Conservation (phyloP, 2,329 filamentous ascomycete species). For the Sclerotinia minor region DNA sequence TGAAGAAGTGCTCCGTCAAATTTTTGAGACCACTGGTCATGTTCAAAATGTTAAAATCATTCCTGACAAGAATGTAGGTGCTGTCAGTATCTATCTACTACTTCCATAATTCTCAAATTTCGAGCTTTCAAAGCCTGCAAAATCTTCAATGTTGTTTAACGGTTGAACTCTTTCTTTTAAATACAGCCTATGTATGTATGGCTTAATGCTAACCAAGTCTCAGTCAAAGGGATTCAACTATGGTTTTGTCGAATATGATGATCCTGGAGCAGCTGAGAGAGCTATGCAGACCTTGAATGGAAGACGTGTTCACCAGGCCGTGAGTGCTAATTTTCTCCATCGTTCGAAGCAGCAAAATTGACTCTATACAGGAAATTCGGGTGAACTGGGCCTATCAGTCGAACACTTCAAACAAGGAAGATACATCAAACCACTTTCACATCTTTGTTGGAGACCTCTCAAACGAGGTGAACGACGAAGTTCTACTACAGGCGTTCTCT, state of each 20-base stretch:
- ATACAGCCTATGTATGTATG: constrained; percentile 28
- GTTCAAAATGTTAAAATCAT: constrained; percentile 99
- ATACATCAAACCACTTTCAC: constrained; percentile 97
- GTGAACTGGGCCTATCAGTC: constrained; percentile 99
- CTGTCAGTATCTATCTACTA: constrained; percentile 43
- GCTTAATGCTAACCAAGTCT: constrained; percentile 44
- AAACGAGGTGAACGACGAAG: constrained; percentile 98
- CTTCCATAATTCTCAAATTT: constrained; percentile 31
- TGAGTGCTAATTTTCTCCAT: constrained; percentile 51
- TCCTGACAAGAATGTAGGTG: constrained; percentile 96
- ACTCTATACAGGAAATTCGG: constrained; percentile 75
- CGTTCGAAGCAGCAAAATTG: neutral
- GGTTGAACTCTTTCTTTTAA: constrained; percentile 27
- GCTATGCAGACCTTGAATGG: constrained; percentile 98
- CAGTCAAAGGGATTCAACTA: constrained; percentile 98
- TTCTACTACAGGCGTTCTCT: constrained; percentile 89
- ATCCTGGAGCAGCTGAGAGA: constrained; percentile 91
- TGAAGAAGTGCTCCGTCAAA: constrained; percentile 93
- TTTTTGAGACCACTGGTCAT: constrained; percentile 98
- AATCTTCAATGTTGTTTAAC: constrained; percentile 35
- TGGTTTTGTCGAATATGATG: constrained; percentile 98
- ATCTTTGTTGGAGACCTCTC: constrained; percentile 98
- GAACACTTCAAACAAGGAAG: constrained; percentile 90
- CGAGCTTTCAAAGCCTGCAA: constrained; percentile 26
- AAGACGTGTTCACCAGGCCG: constrained; percentile 90